Evolutionary conservation across 2,329 filamentous ascomycete species (phyloP), one percentile per base, ranked within the genome.

Genomic region (Alternaria atra): DNA sequence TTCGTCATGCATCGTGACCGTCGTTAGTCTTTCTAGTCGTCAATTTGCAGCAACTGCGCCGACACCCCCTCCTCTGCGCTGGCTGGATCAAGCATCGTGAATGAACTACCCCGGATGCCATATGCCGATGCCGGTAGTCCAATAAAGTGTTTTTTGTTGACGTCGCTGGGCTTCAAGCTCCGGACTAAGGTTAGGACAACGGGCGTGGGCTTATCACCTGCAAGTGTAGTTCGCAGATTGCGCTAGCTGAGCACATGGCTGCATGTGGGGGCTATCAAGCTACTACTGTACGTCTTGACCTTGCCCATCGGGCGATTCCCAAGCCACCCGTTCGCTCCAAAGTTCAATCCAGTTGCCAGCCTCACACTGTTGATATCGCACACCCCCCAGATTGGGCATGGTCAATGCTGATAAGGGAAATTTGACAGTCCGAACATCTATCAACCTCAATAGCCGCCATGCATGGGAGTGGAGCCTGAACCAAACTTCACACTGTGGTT

Each of bases 391-490:
- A 48, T 54, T 44, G 25, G 35, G 56, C 27, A 46, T 37, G 39
- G 17, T 40, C 42, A 23, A 27, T 27, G 35, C 10, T 30, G 32
- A 37, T 34, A 58, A 47, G 34, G 34, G 50, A 55, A 30, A 58
- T 54, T 42, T 46, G 56, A 58, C 56, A 58, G 50, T 35, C 29
- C 46, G 32, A 27, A 23, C 37, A 30, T 50, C 35, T 32, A 34
- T 37, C 23, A 17, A 35, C 29, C 48, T 46, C 37, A 34, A 55
- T 59, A 51, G 44, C 52, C 52, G 57, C 30, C 35, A 59, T 55
- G 52, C 52, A 55, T 37, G 15, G 55, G 37, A 50, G 56, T 55
- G 57, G 52, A 46, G 57, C n/a, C 34, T 13, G 23, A 44, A 50
- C 52, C 52, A 48, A 51, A 55, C 57, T 29, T 37, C 29, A 25